phyloP scores from a whole-genome alignment of 768 basidiomycete species.

The Trametes cingulata region DNA sequence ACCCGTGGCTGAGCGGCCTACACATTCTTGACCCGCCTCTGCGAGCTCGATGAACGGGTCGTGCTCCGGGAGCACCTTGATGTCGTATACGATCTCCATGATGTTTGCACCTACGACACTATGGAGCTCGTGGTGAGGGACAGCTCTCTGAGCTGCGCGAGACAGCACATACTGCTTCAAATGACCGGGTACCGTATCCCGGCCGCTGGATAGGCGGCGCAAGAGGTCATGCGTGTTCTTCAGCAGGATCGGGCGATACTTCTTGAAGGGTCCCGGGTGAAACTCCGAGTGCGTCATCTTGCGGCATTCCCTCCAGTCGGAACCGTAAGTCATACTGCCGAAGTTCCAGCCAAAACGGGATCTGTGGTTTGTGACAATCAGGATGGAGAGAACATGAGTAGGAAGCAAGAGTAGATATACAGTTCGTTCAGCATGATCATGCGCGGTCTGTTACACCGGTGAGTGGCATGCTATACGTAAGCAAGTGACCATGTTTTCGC shows the following conservation, averaged over 20 bases:
- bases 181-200: neutral
- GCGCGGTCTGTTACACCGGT: neutral
- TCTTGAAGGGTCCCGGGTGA: slow-evolving; percentile 2
- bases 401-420: neutral
- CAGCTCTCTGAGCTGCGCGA: neutral
- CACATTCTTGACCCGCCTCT: slow-evolving; percentile 14
- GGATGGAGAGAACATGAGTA: too few species aligned
- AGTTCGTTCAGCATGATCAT: slow-evolving; percentile 20
- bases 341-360: slow-evolving; percentile 18
- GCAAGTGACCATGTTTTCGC: neutral
- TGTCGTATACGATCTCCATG: slow-evolving; percentile 28
- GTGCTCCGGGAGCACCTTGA: slow-evolving; percentile 23
- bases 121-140: neutral
- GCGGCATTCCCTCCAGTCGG: slow-evolving; percentile 13
- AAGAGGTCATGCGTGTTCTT: slow-evolving; percentile 5
- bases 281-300: slow-evolving; percentile 16
- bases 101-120: slow-evolving; percentile 27
- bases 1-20: slow-evolving; percentile 7
- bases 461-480: too few species aligned
- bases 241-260: slow-evolving; percentile 10
- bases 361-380: neutral
- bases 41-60: slow-evolving; percentile 25
- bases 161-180: slow-evolving; percentile 4
- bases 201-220: neutral
- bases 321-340: slow-evolving; percentile 13